These are phyloP conservation scores for Blastobotrys malaysiensis DNA, from an alignment of 1,139 yeast species.

Conservation along the genomic window DNA sequence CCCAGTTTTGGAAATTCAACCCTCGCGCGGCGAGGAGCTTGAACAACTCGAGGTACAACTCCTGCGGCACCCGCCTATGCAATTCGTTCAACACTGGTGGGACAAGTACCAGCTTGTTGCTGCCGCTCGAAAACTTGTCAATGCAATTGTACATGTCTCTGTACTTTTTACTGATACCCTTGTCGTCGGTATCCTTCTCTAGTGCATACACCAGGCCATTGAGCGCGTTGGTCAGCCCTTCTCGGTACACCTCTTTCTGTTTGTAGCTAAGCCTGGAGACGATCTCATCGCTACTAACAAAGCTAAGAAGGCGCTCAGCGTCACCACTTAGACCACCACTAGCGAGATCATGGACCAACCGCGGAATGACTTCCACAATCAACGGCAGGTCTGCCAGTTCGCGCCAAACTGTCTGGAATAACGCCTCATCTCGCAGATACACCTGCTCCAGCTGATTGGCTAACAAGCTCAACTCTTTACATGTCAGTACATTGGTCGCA, in stretches of 20 bases:
- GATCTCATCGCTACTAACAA: not conserved
- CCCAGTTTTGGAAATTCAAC: slow-evolving; percentile 14
- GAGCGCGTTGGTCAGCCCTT: slow-evolving; percentile 14
- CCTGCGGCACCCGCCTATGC: slow-evolving; percentile 17
- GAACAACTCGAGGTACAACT: slow-evolving; percentile 17
- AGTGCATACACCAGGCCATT: slow-evolving; percentile 14
- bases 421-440: not conserved
- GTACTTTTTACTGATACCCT: slow-evolving; percentile 10
- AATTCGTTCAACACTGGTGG: slow-evolving; percentile 11
- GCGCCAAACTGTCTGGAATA: not conserved
- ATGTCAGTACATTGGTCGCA: not conserved
- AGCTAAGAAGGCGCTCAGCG: not conserved
- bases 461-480: not conserved
- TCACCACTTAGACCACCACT: not conserved
- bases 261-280: not conserved
- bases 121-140: not conserved
- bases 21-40: slow-evolving; percentile 19
- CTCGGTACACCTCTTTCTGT: slow-evolving; percentile 2
- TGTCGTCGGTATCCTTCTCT: slow-evolving; percentile 1
- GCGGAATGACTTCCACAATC: slow-evolving; percentile 15
- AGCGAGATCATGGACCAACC: slow-evolving; percentile 1
- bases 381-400: slow-evolving; percentile 7
- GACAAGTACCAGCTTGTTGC: not conserved
- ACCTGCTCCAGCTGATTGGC: not conserved
- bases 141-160: slow-evolving; percentile 12